These are phyloP conservation scores for Kwoniella mangroviensis DNA, from an alignment of 768 basidiomycete genomes.

Conservation along the genomic window DNA sequence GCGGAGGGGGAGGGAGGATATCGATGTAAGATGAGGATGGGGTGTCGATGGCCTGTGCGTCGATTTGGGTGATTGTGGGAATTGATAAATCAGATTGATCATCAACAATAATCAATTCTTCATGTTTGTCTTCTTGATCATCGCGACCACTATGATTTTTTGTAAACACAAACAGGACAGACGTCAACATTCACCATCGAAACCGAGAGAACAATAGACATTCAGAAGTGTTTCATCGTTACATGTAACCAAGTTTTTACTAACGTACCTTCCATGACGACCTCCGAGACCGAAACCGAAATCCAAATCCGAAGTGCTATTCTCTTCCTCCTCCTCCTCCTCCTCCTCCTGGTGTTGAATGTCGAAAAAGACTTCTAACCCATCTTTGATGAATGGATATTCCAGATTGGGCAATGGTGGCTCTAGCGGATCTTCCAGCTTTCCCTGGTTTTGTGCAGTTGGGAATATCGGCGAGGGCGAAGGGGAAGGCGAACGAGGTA, in stretches of 20 bases:
- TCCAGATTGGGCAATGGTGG: not conserved
- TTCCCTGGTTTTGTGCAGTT: not conserved
- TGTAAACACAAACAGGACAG: not conserved
- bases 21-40: slow-evolving; percentile 18
- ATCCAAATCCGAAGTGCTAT: not conserved
- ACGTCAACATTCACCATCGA: not conserved
- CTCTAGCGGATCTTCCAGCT: not conserved
- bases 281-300: not conserved
- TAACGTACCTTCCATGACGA: not conserved
- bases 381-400: slow-evolving; percentile 5
- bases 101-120: not conserved
- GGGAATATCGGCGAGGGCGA: slow-evolving; percentile 2
- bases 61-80: slow-evolving; percentile 3
- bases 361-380: slow-evolving; percentile 1
- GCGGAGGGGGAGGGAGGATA: slow-evolving; percentile 13
- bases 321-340: not conserved
- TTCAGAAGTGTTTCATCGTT: not conserved
- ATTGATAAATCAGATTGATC: not conserved
- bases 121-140: not conserved
- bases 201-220: not conserved
- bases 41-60: slow-evolving; percentile 1
- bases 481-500: slow-evolving; percentile 21
- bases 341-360: not conserved
- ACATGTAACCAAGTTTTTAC: not conserved
- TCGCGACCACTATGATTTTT: not conserved